Conservation (phyloP, 1,139 yeast genomes). For the Magnusiomyces paraingens region DNA sequence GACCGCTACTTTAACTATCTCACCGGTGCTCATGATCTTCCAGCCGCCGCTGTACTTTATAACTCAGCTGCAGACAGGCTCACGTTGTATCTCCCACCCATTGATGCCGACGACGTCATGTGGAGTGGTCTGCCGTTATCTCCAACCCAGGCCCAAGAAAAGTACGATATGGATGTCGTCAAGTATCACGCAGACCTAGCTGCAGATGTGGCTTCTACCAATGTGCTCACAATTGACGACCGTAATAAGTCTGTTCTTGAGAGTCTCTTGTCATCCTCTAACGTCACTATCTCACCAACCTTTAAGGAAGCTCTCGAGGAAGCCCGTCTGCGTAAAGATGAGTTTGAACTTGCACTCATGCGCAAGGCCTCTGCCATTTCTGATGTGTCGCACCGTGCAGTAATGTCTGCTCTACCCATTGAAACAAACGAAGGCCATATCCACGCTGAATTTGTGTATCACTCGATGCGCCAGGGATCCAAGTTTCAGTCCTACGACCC, state of each 20-base stretch:
- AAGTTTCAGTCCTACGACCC: conserved; percentile 88
- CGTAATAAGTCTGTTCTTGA: not conserved
- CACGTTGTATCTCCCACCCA: conserved; percentile 69
- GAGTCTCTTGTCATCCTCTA: not conserved
- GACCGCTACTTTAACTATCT: conserved; percentile 84
- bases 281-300: not conserved
- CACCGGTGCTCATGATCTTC: conserved; percentile 68
- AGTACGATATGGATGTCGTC: conserved; percentile 79
- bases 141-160: conserved; percentile 54
- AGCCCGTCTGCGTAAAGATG: conserved; percentile 77
- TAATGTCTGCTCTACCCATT: conserved; percentile 87
- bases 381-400: conserved; percentile 83
- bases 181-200: conserved; percentile 36
- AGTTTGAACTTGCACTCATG: conserved; percentile 68
- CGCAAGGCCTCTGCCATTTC: conserved; percentile 76
- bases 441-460: conserved; percentile 92
- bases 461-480: conserved; percentile 89
- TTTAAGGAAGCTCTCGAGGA: conserved; percentile 66
- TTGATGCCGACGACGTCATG: conserved; percentile 86
- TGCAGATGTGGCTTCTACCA: conserved; percentile 19
- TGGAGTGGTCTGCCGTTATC: conserved; percentile 89
- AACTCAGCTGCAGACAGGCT: conserved; percentile 48
- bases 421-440: conserved; percentile 85
- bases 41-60: conserved; percentile 68
- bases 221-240: conserved; percentile 37